phyloP scores from a whole-genome alignment of 2,329 filamentous ascomycete genomes.

The Phialocephala subalpina region DNA sequence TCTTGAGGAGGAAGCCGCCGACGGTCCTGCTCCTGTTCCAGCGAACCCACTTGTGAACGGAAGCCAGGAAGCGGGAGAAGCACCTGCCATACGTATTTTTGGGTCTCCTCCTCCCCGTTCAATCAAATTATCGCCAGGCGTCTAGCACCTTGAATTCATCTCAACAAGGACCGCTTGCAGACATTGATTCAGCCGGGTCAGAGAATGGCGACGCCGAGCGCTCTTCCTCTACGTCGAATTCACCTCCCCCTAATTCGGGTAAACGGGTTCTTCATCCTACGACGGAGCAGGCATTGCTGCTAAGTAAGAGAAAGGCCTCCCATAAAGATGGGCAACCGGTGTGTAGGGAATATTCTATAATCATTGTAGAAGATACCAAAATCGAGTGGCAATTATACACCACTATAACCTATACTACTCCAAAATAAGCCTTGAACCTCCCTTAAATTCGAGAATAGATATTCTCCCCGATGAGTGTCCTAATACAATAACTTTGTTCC shows the following conservation, averaged over 20 bases:
- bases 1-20: slow-evolving; percentile 25
- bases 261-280: slow-evolving; percentile 30
- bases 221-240: slow-evolving; percentile 31
- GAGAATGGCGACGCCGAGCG: slow-evolving; percentile 27
- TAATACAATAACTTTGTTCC: neutral
- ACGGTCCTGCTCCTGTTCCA: slow-evolving; percentile 28
- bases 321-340: slow-evolving; percentile 22
- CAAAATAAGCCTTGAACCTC: slow-evolving; percentile 6
- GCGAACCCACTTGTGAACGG: slow-evolving; percentile 29
- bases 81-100: slow-evolving; percentile 28
- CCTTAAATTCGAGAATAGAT: slow-evolving; percentile 5
- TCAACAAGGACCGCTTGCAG: slow-evolving; percentile 25
- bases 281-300: slow-evolving; percentile 23
- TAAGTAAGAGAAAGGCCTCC: slow-evolving; percentile 24
- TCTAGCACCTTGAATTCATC: slow-evolving; percentile 25
- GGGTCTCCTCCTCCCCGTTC: slow-evolving; percentile 21
- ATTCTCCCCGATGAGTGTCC: slow-evolving; percentile 12
- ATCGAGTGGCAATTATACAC: slow-evolving; percentile 12
- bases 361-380: slow-evolving; percentile 23
- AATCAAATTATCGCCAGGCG: slow-evolving; percentile 29
- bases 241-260: slow-evolving; percentile 27
- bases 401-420: slow-evolving; percentile 17
- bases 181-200: slow-evolving; percentile 26
- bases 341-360: too few relatives aligned
- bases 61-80: slow-evolving; percentile 27